phyloP scores from a whole-genome alignment of 1,139 yeast species.

The Candida sp. region DNA sequence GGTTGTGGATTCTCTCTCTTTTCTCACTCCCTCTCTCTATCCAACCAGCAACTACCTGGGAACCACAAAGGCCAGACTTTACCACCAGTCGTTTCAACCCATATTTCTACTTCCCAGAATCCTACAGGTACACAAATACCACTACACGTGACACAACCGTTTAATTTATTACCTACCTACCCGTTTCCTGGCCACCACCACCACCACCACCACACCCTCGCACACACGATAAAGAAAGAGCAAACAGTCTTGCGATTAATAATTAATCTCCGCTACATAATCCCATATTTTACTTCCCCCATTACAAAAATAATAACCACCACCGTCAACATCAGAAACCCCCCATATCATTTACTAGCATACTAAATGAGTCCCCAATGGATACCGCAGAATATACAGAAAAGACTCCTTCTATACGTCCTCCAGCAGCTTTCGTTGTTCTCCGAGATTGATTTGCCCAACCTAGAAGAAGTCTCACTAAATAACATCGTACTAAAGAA shows the following conservation, averaged over 20 bases:
- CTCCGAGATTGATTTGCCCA: conserved; percentile 80
- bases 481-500: conserved; percentile 59
- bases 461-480: conserved; percentile 75
- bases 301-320: background rate
- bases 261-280: background rate
- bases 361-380: conserved; percentile 63
- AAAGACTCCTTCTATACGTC: conserved; percentile 77
- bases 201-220: no score
- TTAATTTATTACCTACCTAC: background rate
- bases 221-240: background rate
- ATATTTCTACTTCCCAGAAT: background rate
- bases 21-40: background rate
- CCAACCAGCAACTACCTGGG: conserved; percentile 1
- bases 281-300: background rate
- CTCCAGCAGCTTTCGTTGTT: conserved; percentile 84
- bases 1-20: conserved; percentile 2
- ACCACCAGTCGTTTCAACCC: background rate
- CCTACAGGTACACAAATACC: background rate
- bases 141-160: background rate
- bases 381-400: conserved; percentile 86
- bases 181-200: no score
- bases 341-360: background rate
- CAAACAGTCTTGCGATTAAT: background rate
- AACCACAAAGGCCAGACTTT: background rate
- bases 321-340: no score